Evolutionary conservation across 2,329 filamentous ascomycete genomes (phyloP).

Genomic region (Mollisia scopiformis): DNA sequence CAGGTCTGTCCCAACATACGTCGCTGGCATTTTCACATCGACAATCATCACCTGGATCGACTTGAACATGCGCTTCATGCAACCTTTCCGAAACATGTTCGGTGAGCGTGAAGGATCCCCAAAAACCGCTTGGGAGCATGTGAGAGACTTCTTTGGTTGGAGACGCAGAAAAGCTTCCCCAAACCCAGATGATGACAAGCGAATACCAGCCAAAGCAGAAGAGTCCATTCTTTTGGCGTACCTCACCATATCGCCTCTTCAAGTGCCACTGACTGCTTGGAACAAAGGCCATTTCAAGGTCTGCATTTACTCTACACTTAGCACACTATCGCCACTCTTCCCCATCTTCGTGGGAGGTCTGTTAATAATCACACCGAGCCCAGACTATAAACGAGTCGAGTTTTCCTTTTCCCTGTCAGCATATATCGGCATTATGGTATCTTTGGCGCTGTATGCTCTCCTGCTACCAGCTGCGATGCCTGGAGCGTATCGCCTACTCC

Average conservation of each 20-base stretch:
- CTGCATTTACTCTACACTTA: constrained; percentile 8
- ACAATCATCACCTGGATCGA: constrained; percentile 5
- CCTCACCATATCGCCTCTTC: constrained; percentile 1
- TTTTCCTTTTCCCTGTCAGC: constrained; percentile 5
- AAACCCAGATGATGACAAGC: neutral
- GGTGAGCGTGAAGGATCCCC: neutral
- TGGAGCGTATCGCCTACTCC: neutral
- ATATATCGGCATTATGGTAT: constrained; percentile 10
- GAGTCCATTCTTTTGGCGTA: constrained; percentile 7
- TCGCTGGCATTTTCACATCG: constrained; percentile 6
- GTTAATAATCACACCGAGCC: neutral
- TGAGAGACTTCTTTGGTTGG: neutral
- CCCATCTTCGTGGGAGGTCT: constrained; percentile 10
- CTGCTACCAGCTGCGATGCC: constrained; percentile 3
- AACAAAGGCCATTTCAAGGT: constrained; percentile 3
- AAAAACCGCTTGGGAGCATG: neutral
- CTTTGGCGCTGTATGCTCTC: neutral
- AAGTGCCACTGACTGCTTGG: constrained; percentile 8
- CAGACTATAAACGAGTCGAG: constrained; percentile 5
- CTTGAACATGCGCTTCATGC: constrained; percentile 8
- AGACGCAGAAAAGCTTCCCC: neutral
- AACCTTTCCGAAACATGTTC: constrained; percentile 8
- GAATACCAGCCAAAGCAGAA: neutral
- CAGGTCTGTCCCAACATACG: constrained; percentile 7
- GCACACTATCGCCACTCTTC: constrained; percentile 3